These are phyloP conservation scores for Saccharomyces hybrid DNA, from an alignment of 1,139 yeast genomes.

Conservation along the genomic window DNA sequence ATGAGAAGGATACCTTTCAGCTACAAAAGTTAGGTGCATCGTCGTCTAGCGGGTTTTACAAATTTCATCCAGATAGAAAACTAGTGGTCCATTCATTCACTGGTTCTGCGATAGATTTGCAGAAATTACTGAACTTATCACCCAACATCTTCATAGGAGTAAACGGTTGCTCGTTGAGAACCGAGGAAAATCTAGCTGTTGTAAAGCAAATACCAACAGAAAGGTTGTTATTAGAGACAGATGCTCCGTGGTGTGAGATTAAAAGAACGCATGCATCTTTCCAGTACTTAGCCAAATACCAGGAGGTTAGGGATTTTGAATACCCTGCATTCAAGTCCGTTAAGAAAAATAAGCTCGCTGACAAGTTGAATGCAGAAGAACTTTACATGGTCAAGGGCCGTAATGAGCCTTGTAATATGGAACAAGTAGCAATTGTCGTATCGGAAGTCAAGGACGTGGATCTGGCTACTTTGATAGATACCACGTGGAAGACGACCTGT, in stretches of 20 bases:
- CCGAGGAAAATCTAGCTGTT: constrained; percentile 62
- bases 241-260: constrained; percentile 98
- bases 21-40: constrained; percentile 9
- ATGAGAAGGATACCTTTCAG: constrained; percentile 23
- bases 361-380: constrained; percentile 15
- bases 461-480: constrained; percentile 47
- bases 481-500: constrained; percentile 58
- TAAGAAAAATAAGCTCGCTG: constrained; percentile 24
- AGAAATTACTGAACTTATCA: constrained; percentile 36
- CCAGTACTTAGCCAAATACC: constrained; percentile 34
- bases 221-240: constrained; percentile 76
- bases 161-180: constrained; percentile 87
- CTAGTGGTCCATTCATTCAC: constrained; percentile 92
- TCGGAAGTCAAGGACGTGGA: constrained; percentile 48
- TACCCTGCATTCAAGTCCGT: constrained; percentile 18
- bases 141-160: constrained; percentile 58
- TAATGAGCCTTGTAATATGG: constrained; percentile 85
- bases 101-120: constrained; percentile 60
- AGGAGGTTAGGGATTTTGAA: constrained; percentile 19
- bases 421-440: constrained; percentile 72
- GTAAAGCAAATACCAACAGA: constrained; percentile 60
- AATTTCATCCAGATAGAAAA: constrained; percentile 22
- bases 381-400: constrained; percentile 56
- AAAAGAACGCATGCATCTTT: constrained; percentile 75
- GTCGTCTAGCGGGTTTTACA: constrained; percentile 9